Evolutionary conservation across 2,329 filamentous ascomycete species (phyloP).

Genomic region (Amauroascus niger): DNA sequence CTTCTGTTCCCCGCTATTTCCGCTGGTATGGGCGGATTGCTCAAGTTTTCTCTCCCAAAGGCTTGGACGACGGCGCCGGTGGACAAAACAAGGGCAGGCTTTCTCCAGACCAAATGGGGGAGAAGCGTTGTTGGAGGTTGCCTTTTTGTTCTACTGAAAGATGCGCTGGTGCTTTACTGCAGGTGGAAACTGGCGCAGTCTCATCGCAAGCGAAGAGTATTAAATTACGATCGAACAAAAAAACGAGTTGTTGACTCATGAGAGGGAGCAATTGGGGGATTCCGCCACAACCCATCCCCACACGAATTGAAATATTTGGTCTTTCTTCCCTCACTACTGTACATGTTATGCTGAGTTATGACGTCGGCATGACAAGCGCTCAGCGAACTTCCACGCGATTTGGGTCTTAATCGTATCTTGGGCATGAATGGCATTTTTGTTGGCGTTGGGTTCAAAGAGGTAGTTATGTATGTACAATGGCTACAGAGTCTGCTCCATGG

Average conservation of each 20-base stretch:
- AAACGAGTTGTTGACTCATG: constrained; percentile 24
- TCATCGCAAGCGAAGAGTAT: constrained; percentile 38
- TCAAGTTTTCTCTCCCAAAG: constrained; percentile 58
- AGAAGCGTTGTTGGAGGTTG: constrained; percentile 81
- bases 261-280: neutral
- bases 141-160: constrained; percentile 75
- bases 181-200: constrained; percentile 41
- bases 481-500: too few species aligned
- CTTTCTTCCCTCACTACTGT: neutral
- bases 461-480: too few species aligned
- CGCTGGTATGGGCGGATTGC: constrained; percentile 63
- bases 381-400: neutral
- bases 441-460: neutral
- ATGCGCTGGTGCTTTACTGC: constrained; percentile 52
- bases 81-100: constrained; percentile 45
- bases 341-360: neutral
- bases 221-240: constrained; percentile 39
- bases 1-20: constrained; percentile 76
- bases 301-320: neutral
- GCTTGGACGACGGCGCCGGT: constrained; percentile 51
- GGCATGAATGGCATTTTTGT: neutral
- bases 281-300: neutral
- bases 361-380: neutral
- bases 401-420: neutral
- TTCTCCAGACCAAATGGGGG: constrained; percentile 80